Evolutionary conservation across 169 alveolate genomes (phyloP), one percentile per base, ranked within the genome.

Genomic region (Theileria annulata): DNA sequence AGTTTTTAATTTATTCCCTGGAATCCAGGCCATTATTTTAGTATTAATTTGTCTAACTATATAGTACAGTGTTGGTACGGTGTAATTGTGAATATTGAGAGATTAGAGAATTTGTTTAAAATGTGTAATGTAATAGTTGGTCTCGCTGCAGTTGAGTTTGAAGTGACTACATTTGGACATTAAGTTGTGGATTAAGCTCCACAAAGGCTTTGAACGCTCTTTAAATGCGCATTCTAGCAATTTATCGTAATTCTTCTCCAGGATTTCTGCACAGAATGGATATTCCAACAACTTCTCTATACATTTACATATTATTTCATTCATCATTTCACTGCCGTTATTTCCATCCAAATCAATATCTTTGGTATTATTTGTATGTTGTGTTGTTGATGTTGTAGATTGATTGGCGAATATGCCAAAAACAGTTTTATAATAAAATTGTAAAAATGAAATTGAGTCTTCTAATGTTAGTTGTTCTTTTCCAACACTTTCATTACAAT

Each of bases 201-300:
- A 71, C 25, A 71, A 28, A 15, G 59, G 9, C 35, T 31, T 23
- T 31, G 79, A 9, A 31, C 12, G 51, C 21, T 71, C 73, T 25
- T 47, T 49, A 25, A 42, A 71, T 3, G 79, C 79, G 35, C 77
- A 71, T n/a, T 71, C 73, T 48, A 71, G 70, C 35, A 71, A 23
- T n/a, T n/a, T 19, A 3, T 56, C 58, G 51, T 56, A 48, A 30
- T 51, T 51, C 21, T 17, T 9, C 23, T 56, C 58, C 37, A 71
- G 21, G 17, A 35, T 75, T 15, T 56, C 59, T 21, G 58, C n/a
- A 31, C 79, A 42, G 25, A 25, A 9, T 33, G 21, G 3, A 49
- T 56, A 71, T 47, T 35, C 31, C 27, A 19, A 17, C 79, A 71
- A 21, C 73, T 71, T 49, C 21, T 13, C 59, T 49, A 71, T 17